Evolutionary conservation across 257 asterid genomes (phyloP).

Genomic region (Cynanchum wilfordii): DNA sequence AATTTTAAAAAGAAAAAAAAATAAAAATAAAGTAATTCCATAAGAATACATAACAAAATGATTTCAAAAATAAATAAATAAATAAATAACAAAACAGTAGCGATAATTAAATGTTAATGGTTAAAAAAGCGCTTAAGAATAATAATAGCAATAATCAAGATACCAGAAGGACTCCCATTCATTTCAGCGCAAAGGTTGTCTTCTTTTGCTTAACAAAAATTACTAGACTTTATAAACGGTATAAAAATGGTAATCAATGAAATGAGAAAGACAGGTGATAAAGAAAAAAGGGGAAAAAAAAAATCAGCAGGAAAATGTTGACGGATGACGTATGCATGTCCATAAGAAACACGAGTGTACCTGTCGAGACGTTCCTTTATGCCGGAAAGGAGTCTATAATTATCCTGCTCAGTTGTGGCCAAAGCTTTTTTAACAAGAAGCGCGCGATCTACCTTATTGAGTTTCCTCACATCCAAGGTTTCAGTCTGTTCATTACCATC

Average conservation of each 20-base stretch:
- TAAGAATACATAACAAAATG: not conserved
- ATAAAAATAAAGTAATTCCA: not conserved
- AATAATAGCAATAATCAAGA: too few species aligned
- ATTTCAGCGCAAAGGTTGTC: too few species aligned
- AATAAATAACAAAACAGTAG: not conserved
- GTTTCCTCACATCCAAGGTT: slow-evolving; percentile 66
- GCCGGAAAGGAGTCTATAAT: slow-evolving; percentile 59
- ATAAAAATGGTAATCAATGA: too few species aligned
- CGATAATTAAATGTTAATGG: not conserved
- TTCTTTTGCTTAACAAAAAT: too few species aligned
- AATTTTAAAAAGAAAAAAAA: not conserved
- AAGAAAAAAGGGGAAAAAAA: too few species aligned
- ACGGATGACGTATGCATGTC: slow-evolving; percentile 8
- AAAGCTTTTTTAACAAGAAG: slow-evolving; percentile 64
- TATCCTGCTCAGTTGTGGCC: slow-evolving; percentile 75
- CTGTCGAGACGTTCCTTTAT: slow-evolving; percentile 73
- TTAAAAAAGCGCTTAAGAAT: too few species aligned
- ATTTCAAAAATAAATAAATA: too few species aligned
- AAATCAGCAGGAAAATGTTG: too few species aligned
- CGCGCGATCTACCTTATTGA: slow-evolving; percentile 54
- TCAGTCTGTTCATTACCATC: slow-evolving; percentile 28
- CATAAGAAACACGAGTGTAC: slow-evolving; percentile 15
- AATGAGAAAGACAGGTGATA: too few species aligned
- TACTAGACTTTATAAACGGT: too few species aligned
- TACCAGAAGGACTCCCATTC: too few species aligned